Conservation (phyloP, 2,329 filamentous ascomycete genomes). For the Plenodomus lindquistii region DNA sequence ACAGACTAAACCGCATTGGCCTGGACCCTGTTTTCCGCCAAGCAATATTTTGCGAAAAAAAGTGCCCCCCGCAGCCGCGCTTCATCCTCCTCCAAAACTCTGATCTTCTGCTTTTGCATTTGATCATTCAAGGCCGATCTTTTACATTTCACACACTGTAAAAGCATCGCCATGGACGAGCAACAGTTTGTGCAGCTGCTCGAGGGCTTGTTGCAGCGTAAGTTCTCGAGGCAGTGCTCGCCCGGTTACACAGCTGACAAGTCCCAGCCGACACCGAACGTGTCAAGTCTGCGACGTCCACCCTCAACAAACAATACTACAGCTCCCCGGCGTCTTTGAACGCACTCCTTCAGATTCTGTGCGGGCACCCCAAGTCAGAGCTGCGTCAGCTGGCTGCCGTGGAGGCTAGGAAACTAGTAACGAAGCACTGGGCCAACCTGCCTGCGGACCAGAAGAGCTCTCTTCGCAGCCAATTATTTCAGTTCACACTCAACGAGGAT, state of each 20-base stretch:
- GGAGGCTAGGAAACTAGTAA: constrained; percentile 79
- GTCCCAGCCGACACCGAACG: constrained; percentile 69
- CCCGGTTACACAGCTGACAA: constrained; percentile 38
- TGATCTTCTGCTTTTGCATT: constrained; percentile 25
- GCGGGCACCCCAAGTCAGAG: constrained; percentile 71
- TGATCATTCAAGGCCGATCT: constrained; percentile 25
- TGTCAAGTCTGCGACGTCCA: constrained; percentile 86
- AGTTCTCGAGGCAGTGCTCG: constrained; percentile 46
- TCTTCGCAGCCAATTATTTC: constrained; percentile 80
- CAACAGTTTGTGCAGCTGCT: constrained; percentile 85
- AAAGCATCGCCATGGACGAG: constrained; percentile 66
- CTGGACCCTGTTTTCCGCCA: neutral
- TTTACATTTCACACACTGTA: constrained; percentile 22
- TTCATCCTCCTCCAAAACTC: constrained; percentile 18
- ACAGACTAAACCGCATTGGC: neutral
- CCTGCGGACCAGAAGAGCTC: constrained; percentile 75
- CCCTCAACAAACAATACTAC: constrained; percentile 93
- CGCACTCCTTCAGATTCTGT: constrained; percentile 84
- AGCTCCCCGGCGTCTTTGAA: constrained; percentile 80
- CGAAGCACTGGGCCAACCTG: constrained; percentile 82
- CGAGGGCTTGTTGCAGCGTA: constrained; percentile 84
- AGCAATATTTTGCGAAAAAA: constrained; percentile 3
- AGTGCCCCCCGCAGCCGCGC: constrained; percentile 7
- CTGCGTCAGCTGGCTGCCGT: constrained; percentile 90
- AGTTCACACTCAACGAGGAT: constrained; percentile 80